phyloP scores from a whole-genome alignment of 2,329 filamentous ascomycete genomes.

The Scedosporium apiospermum region DNA sequence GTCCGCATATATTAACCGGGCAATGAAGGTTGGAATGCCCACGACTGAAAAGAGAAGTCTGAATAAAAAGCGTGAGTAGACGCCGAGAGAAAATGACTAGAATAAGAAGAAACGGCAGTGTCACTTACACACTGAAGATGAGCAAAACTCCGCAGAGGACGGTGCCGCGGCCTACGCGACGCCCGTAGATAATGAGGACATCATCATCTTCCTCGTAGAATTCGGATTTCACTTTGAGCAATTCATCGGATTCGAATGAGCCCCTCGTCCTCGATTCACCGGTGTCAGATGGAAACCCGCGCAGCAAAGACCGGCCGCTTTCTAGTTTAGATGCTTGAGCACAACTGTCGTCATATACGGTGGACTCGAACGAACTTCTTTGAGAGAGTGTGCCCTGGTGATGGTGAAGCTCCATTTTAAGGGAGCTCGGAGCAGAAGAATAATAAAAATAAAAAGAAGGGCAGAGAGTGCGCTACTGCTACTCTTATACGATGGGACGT shows the following conservation, averaged over 20 bases:
- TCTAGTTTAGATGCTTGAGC: conserved; percentile 4
- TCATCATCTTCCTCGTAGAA: not conserved
- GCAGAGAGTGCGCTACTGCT: not conserved
- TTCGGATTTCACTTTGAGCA: not conserved
- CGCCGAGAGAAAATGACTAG: not conserved
- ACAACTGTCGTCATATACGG: not conserved
- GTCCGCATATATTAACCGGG: not conserved
- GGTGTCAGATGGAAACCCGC: not conserved
- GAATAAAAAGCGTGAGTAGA: not conserved
- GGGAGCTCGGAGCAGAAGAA: not conserved
- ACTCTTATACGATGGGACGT: not conserved
- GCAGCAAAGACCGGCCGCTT: conserved; percentile 1
- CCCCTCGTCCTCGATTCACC: not conserved
- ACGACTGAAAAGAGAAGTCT: conserved; percentile 8
- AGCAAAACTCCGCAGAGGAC: not conserved
- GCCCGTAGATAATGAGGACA: not conserved
- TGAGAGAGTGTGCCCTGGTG: not conserved
- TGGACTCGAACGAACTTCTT: conserved; percentile 7
- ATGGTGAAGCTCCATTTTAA: not conserved
- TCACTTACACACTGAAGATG: not conserved
- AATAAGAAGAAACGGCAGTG: not conserved
- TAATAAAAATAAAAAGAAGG: not conserved
- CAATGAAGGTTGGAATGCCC: conserved; percentile 4
- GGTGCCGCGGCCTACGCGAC: not conserved
- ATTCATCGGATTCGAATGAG: not conserved